Evolutionary conservation across 352 stramenopile genomes (phyloP), one percentile per base, ranked within the genome.

Genomic region (Thalassiosira livingstoniorum): DNA sequence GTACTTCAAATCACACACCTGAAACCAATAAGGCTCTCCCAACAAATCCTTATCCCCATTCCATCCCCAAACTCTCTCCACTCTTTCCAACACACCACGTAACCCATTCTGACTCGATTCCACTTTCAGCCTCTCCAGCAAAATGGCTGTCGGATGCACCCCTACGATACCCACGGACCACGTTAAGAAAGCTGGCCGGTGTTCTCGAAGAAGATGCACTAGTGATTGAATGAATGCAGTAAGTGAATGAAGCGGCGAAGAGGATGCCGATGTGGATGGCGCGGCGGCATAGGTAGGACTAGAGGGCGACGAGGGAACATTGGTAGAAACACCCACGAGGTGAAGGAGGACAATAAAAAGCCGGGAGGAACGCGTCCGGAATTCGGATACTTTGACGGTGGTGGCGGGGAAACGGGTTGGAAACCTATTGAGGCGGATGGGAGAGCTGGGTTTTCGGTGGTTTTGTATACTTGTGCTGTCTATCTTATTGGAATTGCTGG

Each of bases 341-440:
- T 93, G 88, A 10, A 93, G 51, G 1, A 92, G 54, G 0, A 93
- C 61, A 13, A 93, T 71, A 55, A 93, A 93, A 25, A 93, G 71
- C 25, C 88, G 65, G 15, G 78, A 89, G 21, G 88, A 93, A 37
- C 88, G 69, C 2, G 78, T 86, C 54, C 73, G 87, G 45, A 85
- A 85, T 29, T 75, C 76, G 45, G 61, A 13, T 32, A 27, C 27
- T 11, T 54, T 27, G 25, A 60, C 62, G 10, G 29, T n/a, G 58
- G 47, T 27, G n/a, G 47, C 47, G 47, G 47, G 11, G 27, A 5
- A 25, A 5, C 47, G 47, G 47, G 47, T 27, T 11, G 47, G 47
- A 4, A 58, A 15, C 4, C 47, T 11, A n/a, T 7, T 58, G 21
- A 58, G 47, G 27, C n/a, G 47, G 47, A n/a, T 29, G 47, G 21